These are phyloP conservation scores for Boeremia exigua DNA, from an alignment of 2,329 filamentous ascomycete genomes.

Conservation along the genomic window DNA sequence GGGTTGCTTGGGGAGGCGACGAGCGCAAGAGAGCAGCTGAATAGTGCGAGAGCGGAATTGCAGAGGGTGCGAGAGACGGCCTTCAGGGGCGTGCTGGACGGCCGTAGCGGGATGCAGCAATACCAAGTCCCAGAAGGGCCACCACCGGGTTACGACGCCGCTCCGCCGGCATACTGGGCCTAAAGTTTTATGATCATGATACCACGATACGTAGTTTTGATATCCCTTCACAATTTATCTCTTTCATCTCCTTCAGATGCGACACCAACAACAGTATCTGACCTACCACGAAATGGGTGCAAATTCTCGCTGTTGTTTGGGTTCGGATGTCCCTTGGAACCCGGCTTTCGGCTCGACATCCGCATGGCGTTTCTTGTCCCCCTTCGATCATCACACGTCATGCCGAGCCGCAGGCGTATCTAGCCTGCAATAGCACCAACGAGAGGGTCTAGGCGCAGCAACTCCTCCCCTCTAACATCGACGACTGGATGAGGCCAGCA, in stretches of 20 bases:
- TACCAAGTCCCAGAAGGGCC: constrained; percentile 3
- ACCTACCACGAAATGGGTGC: no score
- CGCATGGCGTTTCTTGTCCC: background rate
- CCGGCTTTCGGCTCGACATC: no score
- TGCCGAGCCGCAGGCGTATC: background rate
- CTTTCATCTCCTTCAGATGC: background rate
- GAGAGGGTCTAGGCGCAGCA: background rate
- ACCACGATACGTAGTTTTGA: background rate
- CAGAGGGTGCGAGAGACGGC: constrained; percentile 55
- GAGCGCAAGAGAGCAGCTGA: constrained; percentile 41
- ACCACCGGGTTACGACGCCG: constrained; percentile 5
- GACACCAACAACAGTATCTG: no score
- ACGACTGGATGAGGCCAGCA: background rate
- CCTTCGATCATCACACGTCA: background rate
- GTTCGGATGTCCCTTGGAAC: no score
- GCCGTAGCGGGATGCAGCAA: constrained; percentile 3
- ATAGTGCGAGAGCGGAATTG: constrained; percentile 43
- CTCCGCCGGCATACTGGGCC: constrained; percentile 10
- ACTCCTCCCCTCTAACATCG: background rate
- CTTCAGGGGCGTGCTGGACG: constrained; percentile 44
- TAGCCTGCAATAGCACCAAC: background rate
- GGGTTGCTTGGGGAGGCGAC: constrained; percentile 31
- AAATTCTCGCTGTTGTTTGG: no score
- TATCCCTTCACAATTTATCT: background rate
- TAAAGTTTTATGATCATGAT: background rate